Base-by-base conservation (phyloP, 352 stramenopile genomes). In the Phytophthora sansomeana region DNA sequence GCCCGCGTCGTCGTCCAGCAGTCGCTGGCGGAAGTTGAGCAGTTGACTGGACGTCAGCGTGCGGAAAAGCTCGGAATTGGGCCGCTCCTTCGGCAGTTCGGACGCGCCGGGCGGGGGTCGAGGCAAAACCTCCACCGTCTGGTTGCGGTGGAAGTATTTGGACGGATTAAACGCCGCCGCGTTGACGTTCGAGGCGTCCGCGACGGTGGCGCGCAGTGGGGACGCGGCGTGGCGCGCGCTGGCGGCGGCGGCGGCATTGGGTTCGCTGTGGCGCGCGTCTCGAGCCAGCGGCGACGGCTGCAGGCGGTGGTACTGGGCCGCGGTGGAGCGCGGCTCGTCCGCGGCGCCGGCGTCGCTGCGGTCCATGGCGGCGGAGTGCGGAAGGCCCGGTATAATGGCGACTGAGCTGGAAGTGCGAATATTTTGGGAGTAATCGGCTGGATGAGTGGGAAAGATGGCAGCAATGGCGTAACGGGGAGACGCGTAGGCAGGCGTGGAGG, bases 61-160 rank as follows among this genome's bases (percentile, higher is more conserved):
- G 26, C 85, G 82, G 56, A 90, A 91, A 6, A 93, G 78, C 50
- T 91, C 83, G 8, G 77, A 83, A 53, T 88, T 80, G 6, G 75
- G 75, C 1, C 74, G 79, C 7, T 76, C 70, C 54, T 80, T 83
- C 14, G 74, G 64, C 43, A 90, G 66, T 41, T 70, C 53, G 0
- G 71, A 67, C 4, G 53, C 4, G 1, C 49, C 46, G 1, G 29
- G 11, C 0, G 69, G 66, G 29, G 76, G 65, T 4, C 80, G 75
- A 17, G 81, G 77, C 19, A 93, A 53, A 46, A 92, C 81, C 16
- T 93, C 83, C 8, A 92, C 81, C 0, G 85, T 93, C 49, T 92
- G 85, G 63, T 93, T 81, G 33, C 85, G 85, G 51, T 87, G 73
- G 48, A 93, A 93, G 50, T 85, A 79, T 13, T 47, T 46, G 6